These are phyloP conservation scores for Psidium guajava DNA, from an alignment of 345 rosid genomes.

Conservation along the genomic window DNA sequence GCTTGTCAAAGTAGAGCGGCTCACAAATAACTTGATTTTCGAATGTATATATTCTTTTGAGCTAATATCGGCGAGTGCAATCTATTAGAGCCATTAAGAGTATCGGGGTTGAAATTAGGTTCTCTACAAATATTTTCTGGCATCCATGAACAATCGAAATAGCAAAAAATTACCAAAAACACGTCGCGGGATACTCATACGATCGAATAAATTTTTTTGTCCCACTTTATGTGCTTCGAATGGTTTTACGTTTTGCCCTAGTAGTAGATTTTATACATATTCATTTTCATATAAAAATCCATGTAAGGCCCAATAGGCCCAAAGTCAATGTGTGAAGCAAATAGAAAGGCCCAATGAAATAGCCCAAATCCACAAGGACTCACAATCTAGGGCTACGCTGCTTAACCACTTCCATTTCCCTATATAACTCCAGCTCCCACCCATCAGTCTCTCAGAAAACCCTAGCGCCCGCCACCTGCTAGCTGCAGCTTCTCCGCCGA, in stretches of 20 bases:
- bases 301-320: not conserved
- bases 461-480: slow-evolving; percentile 15
- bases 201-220: not conserved
- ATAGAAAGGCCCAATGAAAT: not conserved
- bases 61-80: not conserved
- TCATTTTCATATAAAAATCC: not conserved
- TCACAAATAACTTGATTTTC: no score
- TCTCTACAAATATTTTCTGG: not conserved
- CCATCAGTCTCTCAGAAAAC: not conserved
- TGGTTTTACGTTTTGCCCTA: not conserved
- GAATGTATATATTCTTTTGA: no score
- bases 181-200: not conserved
- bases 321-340: not conserved
- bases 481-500: not conserved
- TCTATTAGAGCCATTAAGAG: not conserved
- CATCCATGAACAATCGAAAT: not conserved
- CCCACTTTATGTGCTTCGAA: not conserved
- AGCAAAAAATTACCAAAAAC: not conserved
- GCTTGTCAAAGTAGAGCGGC: not conserved
- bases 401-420: not conserved
- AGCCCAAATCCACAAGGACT: not conserved
- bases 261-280: not conserved
- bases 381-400: not conserved
- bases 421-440: not conserved
- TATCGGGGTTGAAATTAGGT: not conserved